Conservation (phyloP, 1,284 basidiomycete species). For the Prillingera fragicola region DNA sequence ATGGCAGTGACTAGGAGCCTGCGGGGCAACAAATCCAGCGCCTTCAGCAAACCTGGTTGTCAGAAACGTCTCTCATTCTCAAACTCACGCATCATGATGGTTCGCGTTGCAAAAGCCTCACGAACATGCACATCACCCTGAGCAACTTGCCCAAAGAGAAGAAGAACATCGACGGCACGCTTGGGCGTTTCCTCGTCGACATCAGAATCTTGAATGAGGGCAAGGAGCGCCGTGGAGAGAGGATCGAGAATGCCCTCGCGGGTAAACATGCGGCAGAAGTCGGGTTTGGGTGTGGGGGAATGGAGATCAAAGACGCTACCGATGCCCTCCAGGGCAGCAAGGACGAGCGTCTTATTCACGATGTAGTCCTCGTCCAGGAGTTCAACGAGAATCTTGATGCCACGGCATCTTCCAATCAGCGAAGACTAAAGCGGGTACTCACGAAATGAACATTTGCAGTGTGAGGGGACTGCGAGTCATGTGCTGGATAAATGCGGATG, state of each 20-base stretch:
- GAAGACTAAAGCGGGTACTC: constrained; percentile 44
- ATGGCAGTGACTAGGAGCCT: constrained; percentile 81
- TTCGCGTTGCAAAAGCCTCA: constrained; percentile 80
- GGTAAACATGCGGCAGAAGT: constrained; percentile 97
- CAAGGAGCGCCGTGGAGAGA: constrained; percentile 78
- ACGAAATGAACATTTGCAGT: constrained; percentile 96
- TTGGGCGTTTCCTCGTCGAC: constrained; percentile 68
- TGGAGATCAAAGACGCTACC: constrained; percentile 90
- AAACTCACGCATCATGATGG: constrained; percentile 75
- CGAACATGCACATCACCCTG: constrained; percentile 89
- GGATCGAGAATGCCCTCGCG: constrained; percentile 91
- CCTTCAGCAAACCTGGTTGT: constrained; percentile 66
- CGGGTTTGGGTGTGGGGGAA: constrained; percentile 92
- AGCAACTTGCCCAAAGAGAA: constrained; percentile 92
- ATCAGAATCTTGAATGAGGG: constrained; percentile 70
- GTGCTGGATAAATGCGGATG: constrained; percentile 87
- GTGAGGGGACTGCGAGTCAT: constrained; percentile 88
- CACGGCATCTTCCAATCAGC: constrained; percentile 64
- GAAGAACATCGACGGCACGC: constrained; percentile 82
- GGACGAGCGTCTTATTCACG: constrained; percentile 82
- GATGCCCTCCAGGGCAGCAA: constrained; percentile 89
- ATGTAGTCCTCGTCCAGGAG: constrained; percentile 93
- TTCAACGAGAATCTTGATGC: constrained; percentile 87
- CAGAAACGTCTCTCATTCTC: accelerated
- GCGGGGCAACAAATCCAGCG: constrained; percentile 74